These are phyloP conservation scores for Echium plantagineum DNA, from an alignment of 257 asterid species.

Conservation along the genomic window DNA sequence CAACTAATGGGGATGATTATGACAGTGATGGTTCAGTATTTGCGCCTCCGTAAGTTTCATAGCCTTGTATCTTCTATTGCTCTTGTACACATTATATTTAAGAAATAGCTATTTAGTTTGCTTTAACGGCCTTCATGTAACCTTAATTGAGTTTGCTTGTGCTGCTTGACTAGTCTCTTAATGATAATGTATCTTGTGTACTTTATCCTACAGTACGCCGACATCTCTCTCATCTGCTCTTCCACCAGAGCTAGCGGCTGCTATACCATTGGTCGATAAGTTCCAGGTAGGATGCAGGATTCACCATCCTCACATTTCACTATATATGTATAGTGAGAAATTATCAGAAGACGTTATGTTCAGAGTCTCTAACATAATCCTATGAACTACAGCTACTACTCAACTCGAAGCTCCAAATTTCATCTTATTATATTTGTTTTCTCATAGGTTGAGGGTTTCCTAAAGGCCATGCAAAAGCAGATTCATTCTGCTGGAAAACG, in stretches of 20 bases:
- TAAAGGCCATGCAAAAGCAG: slow-evolving; percentile 98
- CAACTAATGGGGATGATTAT: slow-evolving; percentile 76
- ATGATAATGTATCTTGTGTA: slow-evolving; percentile 10
- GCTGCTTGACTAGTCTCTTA: slow-evolving; percentile 2
- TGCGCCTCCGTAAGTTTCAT: slow-evolving; percentile 64
- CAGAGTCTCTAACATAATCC: background rate
- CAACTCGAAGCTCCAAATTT: background rate
- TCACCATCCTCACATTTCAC: background rate
- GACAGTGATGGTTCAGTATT: slow-evolving; percentile 94
- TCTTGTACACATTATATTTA: background rate
- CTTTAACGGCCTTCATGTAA: background rate
- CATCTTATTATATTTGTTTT: slow-evolving; percentile 6
- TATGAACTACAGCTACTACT: slow-evolving; percentile 4
- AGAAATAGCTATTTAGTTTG: slow-evolving; percentile 1
- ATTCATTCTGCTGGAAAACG: slow-evolving; percentile 75
- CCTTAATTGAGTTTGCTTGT: background rate
- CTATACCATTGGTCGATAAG: slow-evolving; percentile 78
- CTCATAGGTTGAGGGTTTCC: slow-evolving; percentile 76
- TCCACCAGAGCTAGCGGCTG: slow-evolving; percentile 91
- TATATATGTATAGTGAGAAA: background rate
- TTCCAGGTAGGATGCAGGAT: slow-evolving; percentile 52
- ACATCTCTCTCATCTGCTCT: slow-evolving; percentile 60
- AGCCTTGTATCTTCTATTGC: background rate
- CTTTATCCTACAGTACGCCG: slow-evolving; percentile 60
- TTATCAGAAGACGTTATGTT: background rate